Percentiles rank a stretch among this genome's conserved stretches.
phyloP scores from a whole-genome alignment of 2,329 filamentous ascomycete genomes.

The Truncatella angustata region DNA sequence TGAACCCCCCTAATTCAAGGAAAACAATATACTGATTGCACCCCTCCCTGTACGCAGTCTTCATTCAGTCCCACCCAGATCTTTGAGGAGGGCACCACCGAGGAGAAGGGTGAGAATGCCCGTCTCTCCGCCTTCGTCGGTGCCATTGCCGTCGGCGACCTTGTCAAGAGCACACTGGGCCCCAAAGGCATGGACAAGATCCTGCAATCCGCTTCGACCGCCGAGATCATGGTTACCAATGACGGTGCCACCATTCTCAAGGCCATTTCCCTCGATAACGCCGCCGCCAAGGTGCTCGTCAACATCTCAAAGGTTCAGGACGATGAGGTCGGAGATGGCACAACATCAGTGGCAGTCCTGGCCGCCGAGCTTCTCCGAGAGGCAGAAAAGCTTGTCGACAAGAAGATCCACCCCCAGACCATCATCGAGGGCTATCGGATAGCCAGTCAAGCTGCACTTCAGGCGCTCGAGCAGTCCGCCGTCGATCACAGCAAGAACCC shows the following conservation, averaged over 20 bases:
- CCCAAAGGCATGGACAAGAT: constrained; percentile 99
- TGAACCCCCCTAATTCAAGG: too few species aligned
- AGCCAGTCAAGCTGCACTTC: constrained; percentile 84
- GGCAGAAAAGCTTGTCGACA: constrained; percentile 94
- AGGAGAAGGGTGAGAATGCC: constrained; percentile 99
- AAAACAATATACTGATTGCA: background rate
- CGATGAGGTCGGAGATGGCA: constrained; percentile 97
- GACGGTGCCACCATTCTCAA: constrained; percentile 98
- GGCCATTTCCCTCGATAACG: constrained; percentile 96
- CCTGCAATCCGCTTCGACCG: constrained; percentile 90
- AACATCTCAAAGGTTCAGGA: constrained; percentile 99
- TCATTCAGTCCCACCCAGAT: constrained; percentile 92
- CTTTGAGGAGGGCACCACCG: constrained; percentile 93
- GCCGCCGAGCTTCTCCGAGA: constrained; percentile 93
- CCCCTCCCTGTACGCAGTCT: constrained; percentile 28
- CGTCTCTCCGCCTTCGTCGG: constrained; percentile 97
- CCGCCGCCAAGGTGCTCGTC: constrained; percentile 94
- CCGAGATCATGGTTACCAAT: constrained; percentile 97
- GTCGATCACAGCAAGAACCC: constrained; percentile 86
- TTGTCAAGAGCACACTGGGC: constrained; percentile 95
- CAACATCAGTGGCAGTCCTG: constrained; percentile 94
- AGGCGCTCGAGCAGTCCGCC: constrained; percentile 78
- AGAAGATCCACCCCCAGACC: constrained; percentile 98
- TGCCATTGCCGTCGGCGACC: constrained; percentile 93
- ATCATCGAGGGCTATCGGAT: constrained; percentile 99